A percentile compares a stretch with the other conserved stretches of the same genome.
phyloP scores from a whole-genome alignment of 139 green algal species.

The Chlorella sp. region DNA sequence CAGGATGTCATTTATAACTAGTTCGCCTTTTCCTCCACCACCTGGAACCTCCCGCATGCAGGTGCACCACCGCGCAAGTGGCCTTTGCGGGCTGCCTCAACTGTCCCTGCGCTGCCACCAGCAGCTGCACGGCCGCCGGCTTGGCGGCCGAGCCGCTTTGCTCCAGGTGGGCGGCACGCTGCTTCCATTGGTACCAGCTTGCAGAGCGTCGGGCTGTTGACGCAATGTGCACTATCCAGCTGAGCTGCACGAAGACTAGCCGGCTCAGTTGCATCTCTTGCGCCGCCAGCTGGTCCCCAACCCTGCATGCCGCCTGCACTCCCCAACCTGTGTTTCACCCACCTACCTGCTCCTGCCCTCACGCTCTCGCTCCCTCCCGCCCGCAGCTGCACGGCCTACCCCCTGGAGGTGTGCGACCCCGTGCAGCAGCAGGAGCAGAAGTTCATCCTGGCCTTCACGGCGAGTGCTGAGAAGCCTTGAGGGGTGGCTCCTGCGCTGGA shows the following conservation, averaged over 20 bases:
- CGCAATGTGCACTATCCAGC: too few species aligned
- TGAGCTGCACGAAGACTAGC: too few species aligned
- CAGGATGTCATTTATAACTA: too few species aligned
- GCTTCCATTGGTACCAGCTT: too few species aligned
- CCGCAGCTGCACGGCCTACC: slow-evolving; percentile 30
- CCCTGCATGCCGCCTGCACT: too few species aligned
- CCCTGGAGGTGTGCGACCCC: slow-evolving; percentile 6
- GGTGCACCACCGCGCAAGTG: slow-evolving; percentile 8
- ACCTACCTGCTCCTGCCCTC: not conserved
- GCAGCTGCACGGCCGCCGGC: slow-evolving; percentile 6
- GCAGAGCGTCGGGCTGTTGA: too few species aligned
- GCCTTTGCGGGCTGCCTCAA: slow-evolving; percentile 21
- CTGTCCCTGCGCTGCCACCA: slow-evolving; percentile 25
- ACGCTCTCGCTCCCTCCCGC: too few species aligned
- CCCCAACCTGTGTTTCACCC: not conserved
- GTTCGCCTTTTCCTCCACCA: not conserved
- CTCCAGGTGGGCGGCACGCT: not conserved
- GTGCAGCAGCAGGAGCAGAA: not conserved
- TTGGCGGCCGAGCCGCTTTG: not conserved
- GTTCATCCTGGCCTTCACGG: slow-evolving; percentile 35
- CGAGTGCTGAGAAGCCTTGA: not conserved
- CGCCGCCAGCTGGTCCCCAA: too few species aligned
- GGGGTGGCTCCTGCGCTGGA: not conserved
- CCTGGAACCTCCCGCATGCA: not conserved
- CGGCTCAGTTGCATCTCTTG: too few species aligned